Evolutionary conservation across 75 land plant genomes (phyloP).

Genomic region (Pseudotsuga menziesii): DNA sequence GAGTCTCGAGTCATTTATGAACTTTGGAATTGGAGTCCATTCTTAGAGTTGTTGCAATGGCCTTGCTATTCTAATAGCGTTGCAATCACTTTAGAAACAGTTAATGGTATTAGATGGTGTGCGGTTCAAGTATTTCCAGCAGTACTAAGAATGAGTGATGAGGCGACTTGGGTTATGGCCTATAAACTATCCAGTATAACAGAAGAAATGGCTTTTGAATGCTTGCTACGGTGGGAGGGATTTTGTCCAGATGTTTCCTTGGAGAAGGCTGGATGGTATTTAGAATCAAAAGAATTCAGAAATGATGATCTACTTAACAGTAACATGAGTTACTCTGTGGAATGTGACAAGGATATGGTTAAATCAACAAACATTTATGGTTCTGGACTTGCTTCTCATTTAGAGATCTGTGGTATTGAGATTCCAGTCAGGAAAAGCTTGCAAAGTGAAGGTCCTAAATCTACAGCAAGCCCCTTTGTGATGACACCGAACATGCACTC

Average conservation of each 20-base stretch:
- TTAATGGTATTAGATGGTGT: constrained; percentile 80
- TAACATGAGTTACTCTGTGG: neutral
- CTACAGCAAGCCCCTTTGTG: no score
- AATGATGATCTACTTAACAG: neutral
- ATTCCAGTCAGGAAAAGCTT: constrained; percentile 26
- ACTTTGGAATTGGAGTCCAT: constrained; percentile 93
- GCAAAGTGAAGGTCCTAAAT: constrained; percentile 9
- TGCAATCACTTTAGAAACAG: neutral
- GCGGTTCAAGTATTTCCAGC: constrained; percentile 56
- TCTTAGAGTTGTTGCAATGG: constrained; percentile 56
- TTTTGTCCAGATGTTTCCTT: constrained; percentile 70
- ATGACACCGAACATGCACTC: no score
- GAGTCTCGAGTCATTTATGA: constrained; percentile 55
- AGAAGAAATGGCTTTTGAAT: constrained; percentile 39
- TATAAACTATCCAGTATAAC: constrained; percentile 30
- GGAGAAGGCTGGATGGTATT: constrained; percentile 84
- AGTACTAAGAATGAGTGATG: constrained; percentile 53
- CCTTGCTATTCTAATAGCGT: neutral
- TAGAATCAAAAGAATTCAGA: constrained; percentile 24
- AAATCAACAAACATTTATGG: constrained; percentile 2
- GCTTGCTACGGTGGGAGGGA: constrained; percentile 73
- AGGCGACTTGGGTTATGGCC: constrained; percentile 32
- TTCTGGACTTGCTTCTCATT: constrained; percentile 11
- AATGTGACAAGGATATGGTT: neutral
- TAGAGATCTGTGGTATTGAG: constrained; percentile 41